Evolutionary conservation across 2,329 filamentous ascomycete genomes (phyloP), one percentile per base, ranked within the genome.

Genomic region (Coniochaeta prunicola): DNA sequence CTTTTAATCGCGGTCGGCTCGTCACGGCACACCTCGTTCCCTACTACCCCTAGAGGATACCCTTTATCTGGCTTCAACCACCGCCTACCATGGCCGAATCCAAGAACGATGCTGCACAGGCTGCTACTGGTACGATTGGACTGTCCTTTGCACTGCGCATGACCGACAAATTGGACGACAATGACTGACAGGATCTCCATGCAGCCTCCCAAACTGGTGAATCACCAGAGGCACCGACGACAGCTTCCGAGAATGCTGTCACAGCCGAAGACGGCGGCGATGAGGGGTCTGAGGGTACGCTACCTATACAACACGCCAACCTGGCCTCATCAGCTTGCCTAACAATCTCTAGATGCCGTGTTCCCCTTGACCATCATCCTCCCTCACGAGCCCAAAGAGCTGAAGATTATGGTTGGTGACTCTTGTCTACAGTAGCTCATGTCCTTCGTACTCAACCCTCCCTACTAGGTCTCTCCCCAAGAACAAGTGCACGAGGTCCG

Each of bases 401-500:
- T 96, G 68, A 85, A 92, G 71, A 86, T 97, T 66, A 92, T 91
- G 84, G 92, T 96, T 74, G 75, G 83, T 77, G 58, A 57, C 58
- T 62, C 53, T 59, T 34, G 26, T 50, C 24, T 33, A 38, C 38
- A 12, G 3, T 12, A 30, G 45, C 26, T 8, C 19, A 38, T 28
- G 53, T 36, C 59, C 42, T n/a, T 17, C 53, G 28, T 63, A 59
- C 65, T 66, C 68, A 68, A 65, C 58, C 3, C 6, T 21, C 12
- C n/a, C 53, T 55, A 6, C 59, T 67, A 94, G 90, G 90, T 96
- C 59, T 93, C 91, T 45, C 88, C 88, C 64, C 90, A 96, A 80
- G 96, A 99, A 77, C 93, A 97, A 74, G 88, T 97, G 62, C 94
- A 97, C 75, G 94, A 99, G 79, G 87, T 99, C 67, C 90, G 94